phyloP scores from a whole-genome alignment of 176 grass and related monocot species.

The sorghum (Sorghum bicolor) region Sorghum_bicolor_NCBIv3 NC_012872.2:45564001-45564500 shows the following conservation, averaged over 20 bases:
- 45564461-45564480: not conserved
- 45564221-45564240: not conserved
- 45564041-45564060: conserved; percentile 1
- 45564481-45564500: not conserved
- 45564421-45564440: not conserved
- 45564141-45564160: no score
- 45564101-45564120: no score
- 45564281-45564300: no score
- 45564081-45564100: not conserved
- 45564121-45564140: not conserved
- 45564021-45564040: not conserved
- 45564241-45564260: not conserved
- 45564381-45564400: not conserved
- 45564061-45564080: not conserved
- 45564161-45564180: no score
- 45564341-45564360: not conserved
- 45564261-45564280: no score
- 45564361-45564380: not conserved
- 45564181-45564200: no score
- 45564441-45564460: not conserved
- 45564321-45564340: not conserved
- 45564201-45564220: no score
- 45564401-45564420: not conserved
- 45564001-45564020: not conserved
- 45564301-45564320: no score